Evolutionary conservation across 2,329 filamentous ascomycete species (phyloP).

Genomic region (Elsinoe necatrix): DNA sequence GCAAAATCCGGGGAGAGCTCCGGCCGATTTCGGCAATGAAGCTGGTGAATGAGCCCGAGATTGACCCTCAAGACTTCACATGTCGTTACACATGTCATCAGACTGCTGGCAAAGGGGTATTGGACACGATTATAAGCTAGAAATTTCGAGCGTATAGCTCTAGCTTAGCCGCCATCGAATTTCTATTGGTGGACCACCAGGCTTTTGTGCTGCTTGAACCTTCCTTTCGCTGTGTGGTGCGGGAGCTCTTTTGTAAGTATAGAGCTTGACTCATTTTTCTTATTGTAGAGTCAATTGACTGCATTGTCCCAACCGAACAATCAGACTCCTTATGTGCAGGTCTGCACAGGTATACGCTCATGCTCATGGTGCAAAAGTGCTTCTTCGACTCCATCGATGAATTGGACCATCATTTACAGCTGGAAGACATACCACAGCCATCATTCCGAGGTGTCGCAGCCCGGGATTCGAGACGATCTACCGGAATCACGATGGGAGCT

Average conservation of each 20-base stretch:
- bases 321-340: not conserved
- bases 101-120: too few relatives aligned
- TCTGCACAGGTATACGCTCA: not conserved
- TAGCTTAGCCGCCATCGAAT: too few relatives aligned
- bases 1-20: constrained; percentile 9
- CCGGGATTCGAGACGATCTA: too few relatives aligned
- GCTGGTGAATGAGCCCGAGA: too few relatives aligned
- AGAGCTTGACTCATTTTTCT: constrained; percentile 1
- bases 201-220: not conserved
- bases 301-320: not conserved
- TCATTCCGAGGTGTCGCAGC: too few relatives aligned
- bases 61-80: too few relatives aligned
- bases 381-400: not conserved
- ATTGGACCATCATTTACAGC: not conserved
- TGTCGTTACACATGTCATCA: not conserved
- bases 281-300: not conserved
- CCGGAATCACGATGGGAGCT: too few relatives aligned
- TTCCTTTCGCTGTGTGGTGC: not conserved
- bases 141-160: too few relatives aligned
- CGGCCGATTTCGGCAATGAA: constrained; percentile 1
- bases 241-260: constrained; percentile 1
- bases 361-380: not conserved
- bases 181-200: too few relatives aligned
- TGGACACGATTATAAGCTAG: too few relatives aligned
- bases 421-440: too few relatives aligned